phyloP scores from a whole-genome alignment of 2,329 filamentous ascomycete species.

The Endothia cerciana region DNA sequence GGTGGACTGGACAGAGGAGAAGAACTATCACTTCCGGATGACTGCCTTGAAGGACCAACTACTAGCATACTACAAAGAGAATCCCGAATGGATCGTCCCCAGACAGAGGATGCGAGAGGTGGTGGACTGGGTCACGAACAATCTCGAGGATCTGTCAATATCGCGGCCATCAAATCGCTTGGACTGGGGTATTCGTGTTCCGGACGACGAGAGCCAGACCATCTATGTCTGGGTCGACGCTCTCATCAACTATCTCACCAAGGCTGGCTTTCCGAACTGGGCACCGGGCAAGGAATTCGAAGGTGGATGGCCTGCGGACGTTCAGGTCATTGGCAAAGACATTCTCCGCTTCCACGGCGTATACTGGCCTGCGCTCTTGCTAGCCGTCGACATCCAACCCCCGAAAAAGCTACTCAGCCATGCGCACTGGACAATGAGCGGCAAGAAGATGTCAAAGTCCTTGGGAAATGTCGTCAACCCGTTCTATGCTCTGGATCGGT shows the following conservation, averaged over 20 bases:
- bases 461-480: conserved; percentile 95
- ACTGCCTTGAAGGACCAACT: conserved; percentile 80
- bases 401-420: conserved; percentile 85
- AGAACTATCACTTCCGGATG: conserved; percentile 92
- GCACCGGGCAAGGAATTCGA: conserved; percentile 63
- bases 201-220: conserved; percentile 81
- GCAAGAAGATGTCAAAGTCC: conserved; percentile 95
- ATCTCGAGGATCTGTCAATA: conserved; percentile 85
- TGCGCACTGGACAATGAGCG: conserved; percentile 92
- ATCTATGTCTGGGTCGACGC: conserved; percentile 99
- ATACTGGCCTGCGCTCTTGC: conserved; percentile 96
- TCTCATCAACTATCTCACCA: conserved; percentile 90
- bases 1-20: conserved; percentile 93
- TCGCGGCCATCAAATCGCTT: conserved; percentile 80
- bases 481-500: conserved; percentile 86
- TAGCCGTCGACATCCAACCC: conserved; percentile 80
- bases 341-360: conserved; percentile 96
- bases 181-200: conserved; percentile 87
- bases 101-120: conserved; percentile 75
- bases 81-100: conserved; percentile 79
- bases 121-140: conserved; percentile 72
- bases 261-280: conserved; percentile 80
- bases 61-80: conserved; percentile 76
- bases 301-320: conserved; percentile 84
- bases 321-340: conserved; percentile 95